Conservation (phyloP, 176 grass and related monocot species). For the Carex scoparia region DNA sequence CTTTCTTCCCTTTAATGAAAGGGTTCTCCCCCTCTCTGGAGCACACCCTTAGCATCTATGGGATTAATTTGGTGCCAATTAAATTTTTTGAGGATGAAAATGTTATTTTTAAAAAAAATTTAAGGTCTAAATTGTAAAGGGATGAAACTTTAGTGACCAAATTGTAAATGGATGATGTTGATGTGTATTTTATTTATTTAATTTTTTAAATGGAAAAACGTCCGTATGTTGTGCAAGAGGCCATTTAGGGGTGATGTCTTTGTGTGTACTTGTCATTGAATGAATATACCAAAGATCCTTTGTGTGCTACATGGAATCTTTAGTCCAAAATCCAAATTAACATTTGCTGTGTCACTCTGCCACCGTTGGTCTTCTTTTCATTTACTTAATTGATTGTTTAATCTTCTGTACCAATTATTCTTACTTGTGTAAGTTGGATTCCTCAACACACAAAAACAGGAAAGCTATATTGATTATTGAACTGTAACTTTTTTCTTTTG, state of each 20-base stretch:
- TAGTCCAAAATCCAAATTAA: not conserved
- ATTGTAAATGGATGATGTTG: not conserved
- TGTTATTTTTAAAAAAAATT: no score
- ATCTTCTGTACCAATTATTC: not conserved
- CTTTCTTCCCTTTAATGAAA: no score
- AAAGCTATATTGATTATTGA: not conserved
- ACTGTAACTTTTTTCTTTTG: not conserved
- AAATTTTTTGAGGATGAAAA: no score
- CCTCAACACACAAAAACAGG: constrained; percentile 6
- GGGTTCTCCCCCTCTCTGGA: no score
- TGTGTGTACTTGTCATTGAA: constrained; percentile 3
- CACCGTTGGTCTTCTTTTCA: constrained; percentile 1
- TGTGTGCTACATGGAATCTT: constrained; percentile 67
- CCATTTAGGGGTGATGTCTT: not conserved
- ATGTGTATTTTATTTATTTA: not conserved
- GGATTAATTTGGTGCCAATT: not conserved
- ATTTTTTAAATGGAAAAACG: not conserved
- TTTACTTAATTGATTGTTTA: constrained; percentile 12
- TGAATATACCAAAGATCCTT: constrained; percentile 64
- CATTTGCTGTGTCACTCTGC: not conserved
- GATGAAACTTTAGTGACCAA: not conserved
- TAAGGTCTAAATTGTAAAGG: not conserved
- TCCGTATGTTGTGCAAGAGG: not conserved
- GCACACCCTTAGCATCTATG: no score
- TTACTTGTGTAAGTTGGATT: constrained; percentile 17